Percentiles rank a stretch among this genome's conserved stretches.
phyloP scores from a whole-genome alignment of 2,329 filamentous ascomycete species.

The Talaromyces sp. region DNA sequence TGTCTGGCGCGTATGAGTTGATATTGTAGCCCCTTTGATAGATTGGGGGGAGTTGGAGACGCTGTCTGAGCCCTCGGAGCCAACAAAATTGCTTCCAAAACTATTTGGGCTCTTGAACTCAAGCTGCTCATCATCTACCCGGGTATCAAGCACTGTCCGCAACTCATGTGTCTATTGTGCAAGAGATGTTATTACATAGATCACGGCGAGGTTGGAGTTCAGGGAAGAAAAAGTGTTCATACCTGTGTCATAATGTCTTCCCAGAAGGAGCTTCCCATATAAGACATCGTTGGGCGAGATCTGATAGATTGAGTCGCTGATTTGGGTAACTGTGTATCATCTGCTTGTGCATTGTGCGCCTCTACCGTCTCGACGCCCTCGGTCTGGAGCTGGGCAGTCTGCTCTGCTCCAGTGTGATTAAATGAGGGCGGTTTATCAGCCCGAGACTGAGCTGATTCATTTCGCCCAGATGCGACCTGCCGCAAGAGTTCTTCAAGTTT shows the following conservation, averaged over 20 bases:
- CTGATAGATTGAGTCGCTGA: slow-evolving; percentile 10
- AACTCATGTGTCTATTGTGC: slow-evolving; percentile 22
- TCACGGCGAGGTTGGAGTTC: neutral
- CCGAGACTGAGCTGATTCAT: neutral
- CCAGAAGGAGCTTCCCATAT: slow-evolving; percentile 29
- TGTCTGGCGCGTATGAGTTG: slow-evolving; percentile 15
- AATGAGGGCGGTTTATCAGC: neutral
- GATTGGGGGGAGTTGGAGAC: slow-evolving; percentile 11
- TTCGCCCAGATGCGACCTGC: slow-evolving; percentile 16
- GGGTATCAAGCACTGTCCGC: slow-evolving; percentile 23
- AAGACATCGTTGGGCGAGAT: slow-evolving; percentile 16
- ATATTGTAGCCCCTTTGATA: slow-evolving; percentile 7
- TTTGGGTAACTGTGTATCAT: neutral
- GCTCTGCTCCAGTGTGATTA: neutral
- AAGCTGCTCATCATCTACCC: slow-evolving; percentile 19
- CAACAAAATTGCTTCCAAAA: slow-evolving; percentile 16
- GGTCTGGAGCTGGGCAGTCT: slow-evolving; percentile 5
- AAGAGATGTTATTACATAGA: neutral
- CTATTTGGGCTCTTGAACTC: slow-evolving; percentile 7
- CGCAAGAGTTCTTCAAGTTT: slow-evolving; percentile 29
- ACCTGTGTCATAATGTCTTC: slow-evolving; percentile 31
- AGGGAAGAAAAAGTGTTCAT: slow-evolving; percentile 1
- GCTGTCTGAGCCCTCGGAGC: slow-evolving; percentile 22
- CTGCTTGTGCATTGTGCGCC: slow-evolving; percentile 2
- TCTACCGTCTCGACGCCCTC: slow-evolving; percentile 11